Evolutionary conservation across 208 protist species (phyloP).

Genomic region (Wallacemonas sp.): DNA sequence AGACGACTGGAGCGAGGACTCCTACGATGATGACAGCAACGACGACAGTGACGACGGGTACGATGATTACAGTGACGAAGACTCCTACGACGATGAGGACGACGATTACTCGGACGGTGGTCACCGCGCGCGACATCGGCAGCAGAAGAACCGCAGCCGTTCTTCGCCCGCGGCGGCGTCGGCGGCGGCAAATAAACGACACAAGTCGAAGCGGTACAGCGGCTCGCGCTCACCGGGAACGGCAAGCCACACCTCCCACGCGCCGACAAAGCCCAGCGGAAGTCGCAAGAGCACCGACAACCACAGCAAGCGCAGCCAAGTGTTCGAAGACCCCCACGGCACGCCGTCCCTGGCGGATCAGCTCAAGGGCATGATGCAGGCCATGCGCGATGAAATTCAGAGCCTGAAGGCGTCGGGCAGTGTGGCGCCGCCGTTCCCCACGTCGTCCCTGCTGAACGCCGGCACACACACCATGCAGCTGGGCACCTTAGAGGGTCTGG

Average conservation of each 20-base stretch:
- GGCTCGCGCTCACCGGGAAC: neutral
- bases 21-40: constrained; percentile 1
- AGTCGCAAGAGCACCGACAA: neutral
- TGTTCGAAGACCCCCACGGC: neutral
- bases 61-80: constrained; percentile 10
- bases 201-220: neutral
- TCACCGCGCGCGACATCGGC: neutral
- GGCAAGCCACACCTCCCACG: neutral
- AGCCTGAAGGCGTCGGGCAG: constrained; percentile 3
- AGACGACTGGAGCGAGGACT: constrained; percentile 12
- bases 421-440: constrained; percentile 28
- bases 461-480: constrained; percentile 46
- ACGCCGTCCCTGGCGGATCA: constrained; percentile 8
- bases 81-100: constrained; percentile 2
- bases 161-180: no score
- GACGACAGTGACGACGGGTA: constrained; percentile 1
- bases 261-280: neutral
- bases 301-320: neutral
- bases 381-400: constrained; percentile 28
- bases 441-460: constrained; percentile 18
- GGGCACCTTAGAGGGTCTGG: constrained; percentile 40
- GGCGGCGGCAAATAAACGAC: no score
- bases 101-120: neutral
- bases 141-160: neutral
- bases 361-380: constrained; percentile 17